These are phyloP conservation scores for Annona cherimola DNA, from an alignment of 164 flowering plant genomes.

Conservation along the genomic window DNA sequence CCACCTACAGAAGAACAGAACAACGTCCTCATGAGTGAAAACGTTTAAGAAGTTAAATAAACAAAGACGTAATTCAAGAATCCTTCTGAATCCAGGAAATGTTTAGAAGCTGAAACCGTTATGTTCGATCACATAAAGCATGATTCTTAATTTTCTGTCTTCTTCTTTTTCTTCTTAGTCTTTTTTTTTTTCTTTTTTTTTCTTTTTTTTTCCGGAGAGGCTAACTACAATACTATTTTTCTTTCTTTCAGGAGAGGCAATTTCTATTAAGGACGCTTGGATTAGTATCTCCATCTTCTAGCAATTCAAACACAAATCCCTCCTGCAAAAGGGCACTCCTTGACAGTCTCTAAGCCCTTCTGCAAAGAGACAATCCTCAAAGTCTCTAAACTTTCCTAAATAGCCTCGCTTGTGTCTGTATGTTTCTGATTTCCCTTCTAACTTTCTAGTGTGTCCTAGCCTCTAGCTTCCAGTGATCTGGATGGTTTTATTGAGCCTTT, in stretches of 20 bases:
- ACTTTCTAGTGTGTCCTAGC: slow-evolving; percentile 6
- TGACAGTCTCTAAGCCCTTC: slow-evolving; percentile 52
- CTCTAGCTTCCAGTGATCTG: background rate
- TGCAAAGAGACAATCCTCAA: background rate
- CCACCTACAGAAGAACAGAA: too few relatives aligned
- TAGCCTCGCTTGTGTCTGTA: background rate
- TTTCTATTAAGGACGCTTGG: slow-evolving; percentile 79
- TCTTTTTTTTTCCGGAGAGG: background rate
- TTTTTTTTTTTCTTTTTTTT: too few relatives aligned
- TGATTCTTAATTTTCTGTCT: background rate
- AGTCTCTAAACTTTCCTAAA: background rate
- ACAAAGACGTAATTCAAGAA: too few relatives aligned
- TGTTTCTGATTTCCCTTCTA: slow-evolving; percentile 1
- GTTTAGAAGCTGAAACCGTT: background rate
- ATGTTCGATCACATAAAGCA: background rate
- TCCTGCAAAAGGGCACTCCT: slow-evolving; percentile 88
- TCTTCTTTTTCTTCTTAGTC: background rate
- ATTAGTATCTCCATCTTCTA: slow-evolving; percentile 50
- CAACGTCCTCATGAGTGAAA: too few relatives aligned
- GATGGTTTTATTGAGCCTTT: background rate
- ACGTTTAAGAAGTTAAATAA: too few relatives aligned
- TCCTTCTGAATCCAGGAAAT: background rate
- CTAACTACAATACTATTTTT: slow-evolving; percentile 15
- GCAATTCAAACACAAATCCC: slow-evolving; percentile 28
- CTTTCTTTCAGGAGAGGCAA: slow-evolving; percentile 67